Evolutionary conservation across 192 early-diverging fungal species (phyloP).

Genomic region (Coemansia sp.): DNA sequence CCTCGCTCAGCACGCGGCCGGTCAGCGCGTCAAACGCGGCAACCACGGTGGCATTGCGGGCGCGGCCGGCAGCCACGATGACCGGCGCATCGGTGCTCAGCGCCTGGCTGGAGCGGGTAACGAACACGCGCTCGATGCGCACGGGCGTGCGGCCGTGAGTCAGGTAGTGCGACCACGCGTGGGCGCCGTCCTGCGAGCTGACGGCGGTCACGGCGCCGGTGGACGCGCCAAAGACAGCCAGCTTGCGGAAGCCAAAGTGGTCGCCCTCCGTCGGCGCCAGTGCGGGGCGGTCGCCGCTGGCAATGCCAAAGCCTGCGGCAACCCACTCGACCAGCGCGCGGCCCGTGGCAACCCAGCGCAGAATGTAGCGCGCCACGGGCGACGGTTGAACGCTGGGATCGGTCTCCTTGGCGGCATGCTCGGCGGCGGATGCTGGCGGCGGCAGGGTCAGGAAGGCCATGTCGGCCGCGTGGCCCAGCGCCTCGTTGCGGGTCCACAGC

Average conservation of each 20-base stretch:
- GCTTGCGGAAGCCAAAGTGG: conserved; percentile 78
- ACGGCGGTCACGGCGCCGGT: conserved; percentile 82
- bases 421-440: conserved; percentile 49
- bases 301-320: conserved; percentile 41
- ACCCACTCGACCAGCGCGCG: conserved; percentile 50
- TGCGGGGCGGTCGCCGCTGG: conserved; percentile 8
- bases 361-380: conserved; percentile 62
- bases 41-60: conserved; percentile 25
- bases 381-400: conserved; percentile 55
- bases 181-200: conserved; percentile 70
- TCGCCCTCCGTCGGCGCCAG: conserved; percentile 14
- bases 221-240: conserved; percentile 73
- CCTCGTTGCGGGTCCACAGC: conserved; percentile 85
- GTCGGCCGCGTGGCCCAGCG: conserved; percentile 63
- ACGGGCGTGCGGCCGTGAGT: conserved; percentile 14
- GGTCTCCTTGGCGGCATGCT: conserved; percentile 31
- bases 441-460: conserved; percentile 82
- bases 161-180: conserved; percentile 73
- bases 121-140: conserved; percentile 24
- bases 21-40: conserved; percentile 33
- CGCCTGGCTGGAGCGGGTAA: conserved; percentile 30
- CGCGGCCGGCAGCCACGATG: conserved; percentile 31
- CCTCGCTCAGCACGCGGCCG: conserved; percentile 7
- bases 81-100: conserved; percentile 23
- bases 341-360: conserved; percentile 50